These are phyloP conservation scores for Melanomma pulvis-pyrius DNA, from an alignment of 495 filamentous ascomycete species.

Conservation along the genomic window DNA sequence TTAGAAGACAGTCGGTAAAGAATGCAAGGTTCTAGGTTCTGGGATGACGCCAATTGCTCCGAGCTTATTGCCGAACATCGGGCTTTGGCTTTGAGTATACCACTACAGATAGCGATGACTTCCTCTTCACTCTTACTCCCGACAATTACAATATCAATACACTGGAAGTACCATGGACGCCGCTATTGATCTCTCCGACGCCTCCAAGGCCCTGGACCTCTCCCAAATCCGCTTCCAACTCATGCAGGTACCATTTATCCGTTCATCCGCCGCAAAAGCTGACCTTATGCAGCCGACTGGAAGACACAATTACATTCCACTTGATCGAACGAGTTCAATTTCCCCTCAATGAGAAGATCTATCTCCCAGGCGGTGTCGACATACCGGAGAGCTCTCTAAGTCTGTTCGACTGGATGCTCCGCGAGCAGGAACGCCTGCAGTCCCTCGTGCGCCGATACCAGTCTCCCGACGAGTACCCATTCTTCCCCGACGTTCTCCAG, in stretches of 20 bases:
- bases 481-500: slow-evolving; percentile 84
- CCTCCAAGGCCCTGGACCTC: slow-evolving; percentile 82
- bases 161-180: slow-evolving; percentile 69
- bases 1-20: slow-evolving; percentile 17
- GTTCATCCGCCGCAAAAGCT: background rate
- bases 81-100: background rate
- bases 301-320: slow-evolving; percentile 99
- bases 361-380: slow-evolving; percentile 73
- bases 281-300: slow-evolving; percentile 69
- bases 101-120: background rate
- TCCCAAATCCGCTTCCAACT: slow-evolving; percentile 93
- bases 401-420: slow-evolving; percentile 92
- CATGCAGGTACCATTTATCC: slow-evolving; percentile 62
- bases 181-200: slow-evolving; percentile 83
- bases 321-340: slow-evolving; percentile 98
- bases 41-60: slow-evolving; percentile 2
- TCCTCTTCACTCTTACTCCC: background rate
- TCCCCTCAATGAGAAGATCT: slow-evolving; percentile 87
- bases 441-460: slow-evolving; percentile 95
- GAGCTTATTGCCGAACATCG: slow-evolving; percentile 13
- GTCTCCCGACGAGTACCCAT: slow-evolving; percentile 95
- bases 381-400: slow-evolving; percentile 74
- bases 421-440: slow-evolving; percentile 85
- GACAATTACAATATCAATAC: background rate
- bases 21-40: slow-evolving; percentile 14